Base-by-base conservation (phyloP, 139 green algal genomes). In the Yamagishiella unicocca region DNA sequence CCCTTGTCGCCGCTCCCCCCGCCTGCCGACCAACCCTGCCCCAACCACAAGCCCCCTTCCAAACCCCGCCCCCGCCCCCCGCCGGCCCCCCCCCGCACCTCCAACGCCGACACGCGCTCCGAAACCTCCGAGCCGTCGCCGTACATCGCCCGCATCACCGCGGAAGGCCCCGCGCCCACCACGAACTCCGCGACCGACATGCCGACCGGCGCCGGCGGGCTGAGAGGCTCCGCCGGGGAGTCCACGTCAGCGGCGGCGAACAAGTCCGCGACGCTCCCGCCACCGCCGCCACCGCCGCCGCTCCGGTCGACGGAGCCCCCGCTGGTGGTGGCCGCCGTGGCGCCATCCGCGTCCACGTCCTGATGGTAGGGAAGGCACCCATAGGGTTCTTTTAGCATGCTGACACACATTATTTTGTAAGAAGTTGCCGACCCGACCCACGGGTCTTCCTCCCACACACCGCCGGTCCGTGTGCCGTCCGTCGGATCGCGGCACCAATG, bases 211-310 rank as follows among this genome's bases (percentile, higher is more conserved):
- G 50, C 2, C 31, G 75, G 75, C 50, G 24, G 8, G 10, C 31
- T 33, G 1, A 83, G 73, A 19, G 73, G 29, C 45, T 66, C 73
- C 19, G 33, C 35, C 5, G 77, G 77, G 2, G 25, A 4, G 35
- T 84, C 77, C 53, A 84, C 77, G 37, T 84, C 77, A 17, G 8
- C 37, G 7, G 45, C 77, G 37, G 24, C 77, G 14, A 67, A 73
- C 43, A 50, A 24, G 27, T 70, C 8, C 3, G 25, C 24, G 24
- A 2, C 35, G 33, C 1, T 21, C 2, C 8, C 35, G 33, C 50
- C 50, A 50, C 75, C 50, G 73, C 45, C 45, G 45, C 14, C 46
- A 19, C 19, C 33, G 50, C 4, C 50, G 1, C 3, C 22, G 5
- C 42, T 4, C 25, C 42, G 14, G 10, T 37, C 67, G 24, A 29